Conservation (phyloP, 441 rosid genomes). For the Macaranga tanarius region DNA sequence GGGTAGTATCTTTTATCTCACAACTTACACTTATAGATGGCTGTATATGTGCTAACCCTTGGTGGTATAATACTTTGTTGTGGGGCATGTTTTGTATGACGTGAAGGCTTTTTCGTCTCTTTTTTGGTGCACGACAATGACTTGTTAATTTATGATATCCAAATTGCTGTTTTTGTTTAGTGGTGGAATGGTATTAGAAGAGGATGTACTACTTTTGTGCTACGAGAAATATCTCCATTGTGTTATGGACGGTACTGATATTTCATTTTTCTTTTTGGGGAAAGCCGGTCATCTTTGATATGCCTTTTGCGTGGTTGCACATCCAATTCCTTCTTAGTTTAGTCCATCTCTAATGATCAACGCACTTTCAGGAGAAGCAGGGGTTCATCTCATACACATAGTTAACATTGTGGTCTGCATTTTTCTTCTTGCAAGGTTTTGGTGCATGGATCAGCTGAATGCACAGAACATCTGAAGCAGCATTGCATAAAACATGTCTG, state of each 20-base stretch:
- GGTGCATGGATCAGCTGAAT: slow-evolving; percentile 97
- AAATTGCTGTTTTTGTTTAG: background rate
- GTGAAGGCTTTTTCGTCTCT: slow-evolving; percentile 14
- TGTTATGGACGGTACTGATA: background rate
- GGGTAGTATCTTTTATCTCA: background rate
- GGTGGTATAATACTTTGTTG: slow-evolving; percentile 5
- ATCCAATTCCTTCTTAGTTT: slow-evolving; percentile 2
- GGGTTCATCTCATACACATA: background rate
- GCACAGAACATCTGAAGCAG: slow-evolving; percentile 96
- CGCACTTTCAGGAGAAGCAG: background rate
- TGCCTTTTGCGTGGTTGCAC: background rate
- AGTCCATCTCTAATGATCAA: background rate
- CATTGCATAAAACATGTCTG: slow-evolving; percentile 83
- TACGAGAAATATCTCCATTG: background rate
- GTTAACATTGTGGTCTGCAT: slow-evolving; percentile 3
- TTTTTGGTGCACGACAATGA: background rate
- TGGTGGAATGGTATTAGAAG: background rate
- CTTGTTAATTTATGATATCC: background rate
- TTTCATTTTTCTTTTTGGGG: background rate
- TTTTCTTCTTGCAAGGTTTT: slow-evolving; percentile 58
- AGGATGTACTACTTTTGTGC: background rate
- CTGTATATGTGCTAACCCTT: slow-evolving; percentile 1
- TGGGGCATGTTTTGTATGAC: background rate
- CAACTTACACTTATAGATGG: background rate
- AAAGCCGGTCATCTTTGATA: background rate